Base-by-base conservation (phyloP, 768 basidiomycete genomes). In the Infundibulicybe gibba region DNA sequence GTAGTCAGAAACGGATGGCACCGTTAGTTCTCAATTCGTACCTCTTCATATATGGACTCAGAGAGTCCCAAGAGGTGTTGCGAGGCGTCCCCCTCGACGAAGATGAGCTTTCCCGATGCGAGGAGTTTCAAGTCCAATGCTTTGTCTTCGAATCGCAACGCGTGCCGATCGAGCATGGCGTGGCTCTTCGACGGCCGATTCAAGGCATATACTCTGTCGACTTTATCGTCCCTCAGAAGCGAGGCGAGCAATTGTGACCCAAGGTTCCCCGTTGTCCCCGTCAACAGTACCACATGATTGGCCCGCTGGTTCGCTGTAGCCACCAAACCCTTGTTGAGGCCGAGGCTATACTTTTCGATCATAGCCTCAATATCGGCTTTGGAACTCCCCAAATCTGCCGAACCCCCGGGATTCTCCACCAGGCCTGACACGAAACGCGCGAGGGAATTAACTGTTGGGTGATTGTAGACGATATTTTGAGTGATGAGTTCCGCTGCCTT, bases 341-440 rank as follows among this genome's bases (percentile, higher is more conserved):
- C 53, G 33, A 41, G 33, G 6, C 47, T 49, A 50, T 77, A 72
- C n/a, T n/a, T n/a, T n/a, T n/a, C n/a, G n/a, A n/a, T n/a, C n/a
- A n/a, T n/a, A n/a, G n/a, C n/a, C n/a, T 65, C 58, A 52, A 75
- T 73, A 3, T 45, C 52, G 2, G 17, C 19, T 30, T 50, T 32
- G 15, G 19, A 30, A 16, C 20, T 19, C 12, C 4, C 32, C 19
- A 31, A 30, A 14, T 42, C 32, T 25, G 44, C 15, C 30, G 14
- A 20, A 14, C 38, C 20, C 14, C 46, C 25, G 2, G 54, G 43
- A 15, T 54, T 20, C 10, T 43, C 39, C 6, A 49, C 41, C 2
- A 61, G 30, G 61, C 43, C 5, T 68, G 59, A 3, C 40, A 19
- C n/a, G n/a, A n/a, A n/a, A n/a, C n/a, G n/a, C n/a, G n/a, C n/a